phyloP scores from a whole-genome alignment of 2,329 filamentous ascomycete genomes.

The Cucurbitaria berberidis region DNA sequence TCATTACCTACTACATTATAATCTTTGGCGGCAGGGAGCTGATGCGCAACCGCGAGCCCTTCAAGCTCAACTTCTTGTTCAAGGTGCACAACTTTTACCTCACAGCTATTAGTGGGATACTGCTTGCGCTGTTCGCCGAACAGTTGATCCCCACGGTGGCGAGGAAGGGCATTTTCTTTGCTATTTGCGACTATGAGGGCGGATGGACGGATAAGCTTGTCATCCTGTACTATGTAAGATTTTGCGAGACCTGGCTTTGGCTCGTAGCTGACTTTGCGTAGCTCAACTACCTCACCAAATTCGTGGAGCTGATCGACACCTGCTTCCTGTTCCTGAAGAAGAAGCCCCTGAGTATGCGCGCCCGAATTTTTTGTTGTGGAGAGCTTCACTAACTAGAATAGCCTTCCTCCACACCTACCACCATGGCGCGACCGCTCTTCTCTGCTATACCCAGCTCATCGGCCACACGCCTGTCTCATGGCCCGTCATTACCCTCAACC shows the following conservation, averaged over 20 bases:
- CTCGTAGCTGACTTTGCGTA: constrained; percentile 55
- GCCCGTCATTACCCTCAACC: constrained; percentile 91
- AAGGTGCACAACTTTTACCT: constrained; percentile 97
- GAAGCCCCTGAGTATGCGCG: constrained; percentile 82
- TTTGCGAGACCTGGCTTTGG: background rate
- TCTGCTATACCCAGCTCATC: constrained; percentile 97
- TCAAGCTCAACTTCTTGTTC: constrained; percentile 88
- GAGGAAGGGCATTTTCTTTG: constrained; percentile 82
- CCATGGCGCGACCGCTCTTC: constrained; percentile 93
- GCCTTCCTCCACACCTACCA: constrained; percentile 99
- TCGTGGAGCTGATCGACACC: constrained; percentile 92
- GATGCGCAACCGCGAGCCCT: constrained; percentile 85
- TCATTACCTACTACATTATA: constrained; percentile 87
- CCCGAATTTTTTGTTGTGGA: background rate
- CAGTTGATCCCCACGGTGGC: constrained; percentile 85
- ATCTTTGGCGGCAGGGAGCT: constrained; percentile 91
- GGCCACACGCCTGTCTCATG: constrained; percentile 92
- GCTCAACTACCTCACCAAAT: constrained; percentile 99
- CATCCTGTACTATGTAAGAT: constrained; percentile 91
- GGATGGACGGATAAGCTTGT: constrained; percentile 95
- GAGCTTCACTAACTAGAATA: constrained; percentile 35
- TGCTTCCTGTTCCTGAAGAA: constrained; percentile 99
- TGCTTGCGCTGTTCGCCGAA: constrained; percentile 87
- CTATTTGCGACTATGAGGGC: constrained; percentile 81
- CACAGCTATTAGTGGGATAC: constrained; percentile 79